Percentiles rank a stretch among this genome's conserved stretches.
Evolutionary conservation across 176 grass and related monocot genomes (phyloP).

Genomic region (Carex littledalei): DNA sequence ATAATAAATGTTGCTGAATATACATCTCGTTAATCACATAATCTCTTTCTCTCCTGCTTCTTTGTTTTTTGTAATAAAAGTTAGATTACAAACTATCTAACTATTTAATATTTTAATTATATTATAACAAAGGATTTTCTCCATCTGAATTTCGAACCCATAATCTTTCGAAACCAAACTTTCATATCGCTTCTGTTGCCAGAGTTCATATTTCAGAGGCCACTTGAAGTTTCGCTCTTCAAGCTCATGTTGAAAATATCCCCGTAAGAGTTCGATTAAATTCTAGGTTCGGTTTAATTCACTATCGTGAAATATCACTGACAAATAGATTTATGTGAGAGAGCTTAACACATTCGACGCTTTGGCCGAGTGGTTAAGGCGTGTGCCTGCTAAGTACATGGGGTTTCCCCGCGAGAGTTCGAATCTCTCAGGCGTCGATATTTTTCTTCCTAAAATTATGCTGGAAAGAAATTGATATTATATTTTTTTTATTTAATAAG

Average conservation of each 20-base stretch:
- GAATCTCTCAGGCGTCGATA: slow-evolving; percentile 54
- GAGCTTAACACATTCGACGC: neutral
- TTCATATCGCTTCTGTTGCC: neutral
- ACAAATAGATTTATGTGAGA: no score
- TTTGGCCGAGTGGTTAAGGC: slow-evolving; percentile 99
- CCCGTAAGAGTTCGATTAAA: neutral
- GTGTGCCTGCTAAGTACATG: slow-evolving; percentile 99
- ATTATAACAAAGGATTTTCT: no score
- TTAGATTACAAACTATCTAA: no score
- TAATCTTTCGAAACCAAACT: no score
- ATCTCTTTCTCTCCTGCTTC: neutral
- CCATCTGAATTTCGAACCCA: no score
- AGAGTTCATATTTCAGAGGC: neutral
- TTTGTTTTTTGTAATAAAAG: no score
- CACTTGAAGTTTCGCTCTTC: neutral
- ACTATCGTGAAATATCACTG: no score
- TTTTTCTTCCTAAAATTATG: neutral
- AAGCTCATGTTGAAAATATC: neutral
- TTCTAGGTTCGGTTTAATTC: no score
- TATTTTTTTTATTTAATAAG: no score
- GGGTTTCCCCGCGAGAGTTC: slow-evolving; percentile 60
- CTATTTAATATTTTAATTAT: no score
- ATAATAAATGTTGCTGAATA: neutral
- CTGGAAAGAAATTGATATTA: no score
- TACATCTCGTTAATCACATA: neutral